These are phyloP conservation scores for Mortierella sp. DNA, from an alignment of 371 early-diverging fungal species.

Conservation along the genomic window DNA sequence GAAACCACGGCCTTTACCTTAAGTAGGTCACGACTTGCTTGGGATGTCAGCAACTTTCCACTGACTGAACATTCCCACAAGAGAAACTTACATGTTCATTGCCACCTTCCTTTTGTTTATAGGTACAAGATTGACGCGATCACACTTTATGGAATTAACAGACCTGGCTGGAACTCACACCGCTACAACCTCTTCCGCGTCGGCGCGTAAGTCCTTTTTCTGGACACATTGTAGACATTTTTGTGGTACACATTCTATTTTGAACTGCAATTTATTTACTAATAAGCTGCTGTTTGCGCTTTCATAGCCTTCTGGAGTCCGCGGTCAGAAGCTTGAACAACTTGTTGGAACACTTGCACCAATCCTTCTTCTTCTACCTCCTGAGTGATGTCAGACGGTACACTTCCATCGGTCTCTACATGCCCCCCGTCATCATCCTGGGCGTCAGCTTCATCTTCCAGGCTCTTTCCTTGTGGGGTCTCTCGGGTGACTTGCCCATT, in stretches of 20 bases:
- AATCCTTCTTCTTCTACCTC: constrained; percentile 96
- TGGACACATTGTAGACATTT: too few species aligned
- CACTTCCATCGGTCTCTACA: constrained; percentile 92
- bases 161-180: constrained; percentile 56
- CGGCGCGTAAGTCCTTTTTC: constrained; percentile 68
- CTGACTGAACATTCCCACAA: background rate
- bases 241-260: background rate
- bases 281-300: background rate
- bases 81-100: background rate
- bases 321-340: constrained; percentile 92
- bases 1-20: constrained; percentile 81
- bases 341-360: constrained; percentile 95
- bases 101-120: background rate
- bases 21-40: constrained; percentile 50
- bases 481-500: constrained; percentile 45
- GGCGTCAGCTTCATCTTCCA: constrained; percentile 76
- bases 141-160: constrained; percentile 76
- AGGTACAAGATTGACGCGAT: constrained; percentile 91
- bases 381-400: constrained; percentile 82
- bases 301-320: constrained; percentile 82
- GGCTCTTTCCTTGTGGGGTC: constrained; percentile 67
- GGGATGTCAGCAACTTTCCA: background rate
- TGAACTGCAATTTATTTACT: background rate
- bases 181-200: constrained; percentile 70
- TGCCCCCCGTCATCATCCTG: constrained; percentile 85